Conservation (phyloP, 352 stramenopile genomes). For the Phytophthora aleatoria region DNA sequence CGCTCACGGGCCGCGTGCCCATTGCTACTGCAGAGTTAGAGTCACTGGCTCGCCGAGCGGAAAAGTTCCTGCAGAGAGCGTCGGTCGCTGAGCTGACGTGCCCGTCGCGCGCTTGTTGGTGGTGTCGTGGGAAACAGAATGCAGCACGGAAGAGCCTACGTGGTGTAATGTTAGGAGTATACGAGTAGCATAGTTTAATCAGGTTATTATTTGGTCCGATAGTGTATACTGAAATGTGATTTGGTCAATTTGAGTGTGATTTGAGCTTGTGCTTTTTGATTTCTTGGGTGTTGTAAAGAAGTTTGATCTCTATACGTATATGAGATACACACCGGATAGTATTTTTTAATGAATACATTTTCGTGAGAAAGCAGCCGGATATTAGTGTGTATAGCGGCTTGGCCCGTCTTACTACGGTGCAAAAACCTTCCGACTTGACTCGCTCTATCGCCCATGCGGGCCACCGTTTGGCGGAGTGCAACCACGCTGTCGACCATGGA, state of each 20-base stretch:
- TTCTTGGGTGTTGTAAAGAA: background rate
- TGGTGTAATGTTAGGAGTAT: background rate
- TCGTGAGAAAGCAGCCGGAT: background rate
- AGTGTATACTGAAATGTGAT: background rate
- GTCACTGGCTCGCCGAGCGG: slow-evolving; percentile 7
- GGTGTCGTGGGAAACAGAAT: slow-evolving; percentile 30
- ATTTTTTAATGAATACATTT: background rate
- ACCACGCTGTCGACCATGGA: slow-evolving; percentile 1
- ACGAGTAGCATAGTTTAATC: background rate
- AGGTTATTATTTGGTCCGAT: background rate
- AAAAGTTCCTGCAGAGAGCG: slow-evolving; percentile 8
- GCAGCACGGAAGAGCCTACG: slow-evolving; percentile 3
- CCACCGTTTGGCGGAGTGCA: slow-evolving; percentile 1
- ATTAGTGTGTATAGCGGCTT: background rate
- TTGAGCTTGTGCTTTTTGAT: background rate
- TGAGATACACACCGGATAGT: background rate
- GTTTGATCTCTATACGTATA: background rate
- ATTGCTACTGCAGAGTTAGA: slow-evolving; percentile 18
- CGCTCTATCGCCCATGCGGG: slow-evolving; percentile 11
- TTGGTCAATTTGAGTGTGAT: background rate
- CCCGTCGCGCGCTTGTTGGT: slow-evolving; percentile 17
- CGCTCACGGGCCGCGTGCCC: slow-evolving; percentile 32
- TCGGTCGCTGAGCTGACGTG: slow-evolving; percentile 10
- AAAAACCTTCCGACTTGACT: slow-evolving; percentile 22
- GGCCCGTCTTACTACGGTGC: slow-evolving; percentile 10